A percentile compares a stretch with the other conserved stretches of the same genome.
phyloP scores from a whole-genome alignment of 208 protist species.

The Naegleria gruberi region DNA sequence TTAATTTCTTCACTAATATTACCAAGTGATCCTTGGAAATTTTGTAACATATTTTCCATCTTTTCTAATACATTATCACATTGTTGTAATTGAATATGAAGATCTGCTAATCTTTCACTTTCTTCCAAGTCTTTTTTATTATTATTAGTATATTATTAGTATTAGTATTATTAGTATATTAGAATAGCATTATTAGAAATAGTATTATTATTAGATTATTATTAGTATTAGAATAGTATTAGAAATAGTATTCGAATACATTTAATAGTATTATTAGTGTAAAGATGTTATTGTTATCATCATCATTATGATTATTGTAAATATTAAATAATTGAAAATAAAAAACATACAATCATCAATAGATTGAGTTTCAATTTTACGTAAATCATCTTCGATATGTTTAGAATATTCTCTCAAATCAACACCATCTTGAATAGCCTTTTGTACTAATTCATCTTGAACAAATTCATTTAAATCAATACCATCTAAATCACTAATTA shows the following conservation, averaged over 20 bases:
- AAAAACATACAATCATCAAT: conserved; percentile 15
- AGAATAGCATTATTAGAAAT: no score
- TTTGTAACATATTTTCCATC: conserved; percentile 9
- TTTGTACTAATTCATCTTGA: conserved; percentile 10
- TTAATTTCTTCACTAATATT: conserved; percentile 17
- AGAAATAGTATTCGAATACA: no score
- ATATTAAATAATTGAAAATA: not conserved
- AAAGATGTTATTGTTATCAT: no score
- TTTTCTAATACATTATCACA: conserved; percentile 18
- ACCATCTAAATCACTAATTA: not conserved
- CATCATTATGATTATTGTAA: no score
- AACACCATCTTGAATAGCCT: conserved; percentile 14
- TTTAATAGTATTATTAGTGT: no score
- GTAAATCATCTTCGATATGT: conserved; percentile 14
- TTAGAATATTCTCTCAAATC: conserved; percentile 18
- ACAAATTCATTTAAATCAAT: not conserved
- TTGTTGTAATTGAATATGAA: not conserved
- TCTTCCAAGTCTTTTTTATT: conserved; percentile 16
- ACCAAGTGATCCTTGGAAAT: not conserved
- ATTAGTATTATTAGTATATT: no score
- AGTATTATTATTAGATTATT: no score
- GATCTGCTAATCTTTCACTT: not conserved
- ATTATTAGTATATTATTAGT: no score
- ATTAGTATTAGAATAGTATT: no score
- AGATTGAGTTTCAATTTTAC: conserved; percentile 3